Percentiles rank a stretch among this genome's conserved stretches.
phyloP scores from a whole-genome alignment of 768 basidiomycete species.

The Cystobasidium onofrii region DNA sequence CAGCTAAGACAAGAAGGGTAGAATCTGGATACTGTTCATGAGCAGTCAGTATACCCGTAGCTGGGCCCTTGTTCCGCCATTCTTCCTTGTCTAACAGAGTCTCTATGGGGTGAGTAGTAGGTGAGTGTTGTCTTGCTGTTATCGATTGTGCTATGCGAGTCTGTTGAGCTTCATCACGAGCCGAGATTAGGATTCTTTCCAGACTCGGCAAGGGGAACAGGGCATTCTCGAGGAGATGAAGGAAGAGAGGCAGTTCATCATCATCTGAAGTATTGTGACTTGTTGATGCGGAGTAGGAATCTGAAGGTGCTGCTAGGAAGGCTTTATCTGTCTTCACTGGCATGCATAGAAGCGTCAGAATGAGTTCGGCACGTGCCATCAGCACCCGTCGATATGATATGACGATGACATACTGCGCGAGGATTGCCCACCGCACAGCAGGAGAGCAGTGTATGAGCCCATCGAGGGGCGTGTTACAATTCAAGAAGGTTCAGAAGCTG shows the following conservation, averaged over 20 bases:
- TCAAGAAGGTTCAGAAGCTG: too few species aligned
- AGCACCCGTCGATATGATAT: neutral
- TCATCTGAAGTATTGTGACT: neutral
- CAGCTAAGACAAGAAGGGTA: constrained; percentile 33
- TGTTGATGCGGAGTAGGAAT: too few species aligned
- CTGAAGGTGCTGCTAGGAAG: constrained; percentile 1
- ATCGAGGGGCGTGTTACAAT: too few species aligned
- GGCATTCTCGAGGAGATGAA: neutral
- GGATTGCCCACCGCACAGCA: neutral
- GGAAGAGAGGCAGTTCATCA: constrained; percentile 6
- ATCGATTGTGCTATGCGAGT: neutral
- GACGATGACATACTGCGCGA: neutral
- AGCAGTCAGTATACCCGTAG: constrained; percentile 34
- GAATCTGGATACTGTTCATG: neutral
- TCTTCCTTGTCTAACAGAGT: constrained; percentile 12
- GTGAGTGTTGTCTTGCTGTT: neutral
- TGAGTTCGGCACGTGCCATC: neutral
- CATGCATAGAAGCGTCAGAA: neutral
- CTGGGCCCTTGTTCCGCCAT: constrained; percentile 35
- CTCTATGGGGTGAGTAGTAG: neutral
- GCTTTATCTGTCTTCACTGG: constrained; percentile 6
- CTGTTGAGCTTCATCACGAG: neutral
- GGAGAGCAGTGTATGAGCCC: neutral
- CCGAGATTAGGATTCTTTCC: neutral
- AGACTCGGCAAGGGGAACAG: neutral